phyloP scores from a whole-genome alignment of 2,329 filamentous ascomycete genomes.

The Ceratocystis papillata region DNA sequence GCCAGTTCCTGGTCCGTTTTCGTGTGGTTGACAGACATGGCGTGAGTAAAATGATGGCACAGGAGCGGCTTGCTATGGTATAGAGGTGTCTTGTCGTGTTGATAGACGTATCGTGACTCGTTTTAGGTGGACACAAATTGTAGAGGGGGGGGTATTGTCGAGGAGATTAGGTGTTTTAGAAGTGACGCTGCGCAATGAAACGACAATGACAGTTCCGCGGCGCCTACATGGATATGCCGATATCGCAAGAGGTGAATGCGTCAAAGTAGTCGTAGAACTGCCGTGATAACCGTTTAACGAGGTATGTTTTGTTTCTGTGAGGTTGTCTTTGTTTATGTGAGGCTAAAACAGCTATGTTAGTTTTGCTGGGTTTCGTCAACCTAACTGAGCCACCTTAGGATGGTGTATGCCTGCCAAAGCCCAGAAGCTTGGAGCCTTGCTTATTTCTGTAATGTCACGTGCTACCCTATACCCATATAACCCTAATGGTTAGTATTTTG shows the following conservation, averaged over 20 bases:
- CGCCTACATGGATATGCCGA: neutral
- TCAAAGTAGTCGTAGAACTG: neutral
- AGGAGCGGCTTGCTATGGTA: neutral
- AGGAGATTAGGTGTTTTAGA: neutral
- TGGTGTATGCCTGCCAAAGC: neutral
- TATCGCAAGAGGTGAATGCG: neutral
- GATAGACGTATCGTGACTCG: no score
- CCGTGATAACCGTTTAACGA: neutral
- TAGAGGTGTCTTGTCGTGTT: neutral
- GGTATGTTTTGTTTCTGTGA: no score
- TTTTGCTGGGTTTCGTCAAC: slow-evolving; percentile 1
- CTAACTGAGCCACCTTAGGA: neutral
- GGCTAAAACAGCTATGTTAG: no score
- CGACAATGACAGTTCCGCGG: neutral
- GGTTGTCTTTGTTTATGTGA: no score
- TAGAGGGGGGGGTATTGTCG: neutral
- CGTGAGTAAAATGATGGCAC: neutral
- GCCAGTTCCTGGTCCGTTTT: slow-evolving; percentile 59
- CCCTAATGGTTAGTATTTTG: neutral
- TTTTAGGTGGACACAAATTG: neutral
- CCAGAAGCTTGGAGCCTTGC: neutral
- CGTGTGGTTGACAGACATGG: slow-evolving; percentile 23
- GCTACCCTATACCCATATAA: neutral
- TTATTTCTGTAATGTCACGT: neutral
- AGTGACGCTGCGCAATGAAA: neutral